phyloP scores from a whole-genome alignment of 345 rosid genomes.

The Bretschneidera sinensis region DNA sequence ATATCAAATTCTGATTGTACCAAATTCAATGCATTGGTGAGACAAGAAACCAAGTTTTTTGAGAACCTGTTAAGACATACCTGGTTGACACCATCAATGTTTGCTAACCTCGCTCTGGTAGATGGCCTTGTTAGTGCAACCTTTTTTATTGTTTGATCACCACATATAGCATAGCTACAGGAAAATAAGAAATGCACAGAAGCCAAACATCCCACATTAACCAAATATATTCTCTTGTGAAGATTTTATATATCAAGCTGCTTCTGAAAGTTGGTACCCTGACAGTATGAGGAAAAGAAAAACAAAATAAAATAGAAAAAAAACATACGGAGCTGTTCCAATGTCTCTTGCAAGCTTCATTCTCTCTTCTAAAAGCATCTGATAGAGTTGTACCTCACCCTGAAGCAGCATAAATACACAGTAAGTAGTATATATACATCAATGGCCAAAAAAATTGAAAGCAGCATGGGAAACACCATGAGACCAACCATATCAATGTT shows the following conservation, averaged over 20 bases:
- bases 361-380: slow-evolving; percentile 41
- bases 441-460: not conserved
- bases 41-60: too few relatives aligned
- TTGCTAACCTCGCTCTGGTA: slow-evolving; percentile 44
- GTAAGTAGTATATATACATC: too few relatives aligned
- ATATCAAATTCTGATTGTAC: too few relatives aligned
- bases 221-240: too few relatives aligned
- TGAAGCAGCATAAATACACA: slow-evolving; percentile 16
- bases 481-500: too few relatives aligned
- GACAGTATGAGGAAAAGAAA: too few relatives aligned
- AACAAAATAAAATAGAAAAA: slow-evolving; percentile 4
- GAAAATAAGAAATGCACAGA: slow-evolving; percentile 2
- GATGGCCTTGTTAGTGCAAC: slow-evolving; percentile 40
- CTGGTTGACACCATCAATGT: slow-evolving; percentile 54
- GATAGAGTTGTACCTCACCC: slow-evolving; percentile 38
- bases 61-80: slow-evolving; percentile 19
- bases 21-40: too few relatives aligned
- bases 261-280: too few relatives aligned
- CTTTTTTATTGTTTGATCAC: slow-evolving; percentile 41
- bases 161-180: slow-evolving; percentile 40
- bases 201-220: not conserved
- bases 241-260: too few relatives aligned
- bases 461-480: not conserved
- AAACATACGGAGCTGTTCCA: slow-evolving; percentile 55
- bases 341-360: slow-evolving; percentile 37